Evolutionary conservation across 495 filamentous ascomycete species (phyloP), one percentile per base, ranked within the genome.

Genomic region (Bacidia gigantensis): DNA sequence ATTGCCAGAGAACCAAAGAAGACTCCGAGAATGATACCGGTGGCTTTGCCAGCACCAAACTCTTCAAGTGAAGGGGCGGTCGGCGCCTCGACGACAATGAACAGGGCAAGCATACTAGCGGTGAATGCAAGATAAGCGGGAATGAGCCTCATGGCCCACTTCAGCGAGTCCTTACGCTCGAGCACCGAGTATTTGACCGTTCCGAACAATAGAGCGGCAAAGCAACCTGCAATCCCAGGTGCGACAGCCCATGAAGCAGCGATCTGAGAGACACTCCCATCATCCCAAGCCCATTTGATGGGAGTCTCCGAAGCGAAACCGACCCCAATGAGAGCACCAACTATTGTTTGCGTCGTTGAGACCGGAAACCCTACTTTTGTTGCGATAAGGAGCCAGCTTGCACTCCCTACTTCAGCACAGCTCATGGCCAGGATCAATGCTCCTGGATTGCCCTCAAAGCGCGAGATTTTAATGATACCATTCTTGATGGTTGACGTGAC

Each of bases 401-500:
- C 74, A 46, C 76, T 80, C 26, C 75, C 75, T 17, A 73, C 55
- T 41, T 81, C 69, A 46, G 81, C 80, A 63, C 78, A 82, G 14
- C 71, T 64, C 71, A 83, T 79, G 39, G 72, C 79, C 50, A 84
- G 66, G 73, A 83, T 80, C 24, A 77, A 72, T 11, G 74, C 64
- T 17, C 65, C 73, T 0, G 81, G 72, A 43, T 76, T 66, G 0
- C 68, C 69, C 0, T 65, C 46, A 60, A 83, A 86, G 14, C 65
- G 59, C 0, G 69, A 51, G 51, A 72, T 72, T 44, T 59, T 60
- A 62, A 86, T 76, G 62, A 86, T 79, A 21, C 76, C 78, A 61
- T 72, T 79, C 49, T 77, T 75, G 68, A 86, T 84, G 25, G 83
- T 86, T 56, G 75, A 72, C 43, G 82, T 78, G 23, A 80, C 77